Conservation (phyloP, 495 filamentous ascomycete genomes). For the Annulohypoxylon maeteangense region DNA sequence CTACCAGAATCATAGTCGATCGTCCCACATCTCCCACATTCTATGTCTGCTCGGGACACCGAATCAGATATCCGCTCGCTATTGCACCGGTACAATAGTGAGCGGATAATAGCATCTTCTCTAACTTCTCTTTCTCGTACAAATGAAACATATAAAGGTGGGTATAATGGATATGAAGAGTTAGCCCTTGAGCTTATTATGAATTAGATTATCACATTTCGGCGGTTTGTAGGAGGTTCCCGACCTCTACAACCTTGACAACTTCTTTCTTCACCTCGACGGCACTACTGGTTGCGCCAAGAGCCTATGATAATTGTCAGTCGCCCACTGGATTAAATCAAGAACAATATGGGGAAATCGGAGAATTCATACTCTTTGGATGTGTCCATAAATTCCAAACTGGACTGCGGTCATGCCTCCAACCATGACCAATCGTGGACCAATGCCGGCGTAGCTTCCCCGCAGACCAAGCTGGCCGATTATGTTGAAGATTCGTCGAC, state of each 20-base stretch:
- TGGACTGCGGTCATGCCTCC: slow-evolving; percentile 81
- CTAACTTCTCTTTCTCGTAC: neutral
- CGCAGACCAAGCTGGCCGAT: slow-evolving; percentile 78
- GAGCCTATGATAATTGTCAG: slow-evolving; percentile 36
- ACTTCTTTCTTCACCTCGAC: slow-evolving; percentile 29
- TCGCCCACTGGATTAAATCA: neutral
- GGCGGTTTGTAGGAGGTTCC: slow-evolving; percentile 20
- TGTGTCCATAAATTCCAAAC: slow-evolving; percentile 85
- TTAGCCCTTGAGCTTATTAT: neutral
- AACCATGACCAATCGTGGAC: slow-evolving; percentile 78
- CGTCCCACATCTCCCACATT: neutral
- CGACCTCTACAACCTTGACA: slow-evolving; percentile 18
- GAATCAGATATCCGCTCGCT: slow-evolving; percentile 10
- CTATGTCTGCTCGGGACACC: neutral
- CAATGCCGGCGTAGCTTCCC: slow-evolving; percentile 80
- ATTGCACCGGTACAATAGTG: slow-evolving; percentile 12
- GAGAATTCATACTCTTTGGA: slow-evolving; percentile 60
- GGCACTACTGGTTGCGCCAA: slow-evolving; percentile 41
- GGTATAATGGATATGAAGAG: slow-evolving; percentile 10
- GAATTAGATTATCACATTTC: slow-evolving; percentile 25
- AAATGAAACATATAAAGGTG: slow-evolving; percentile 3
- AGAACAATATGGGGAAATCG: neutral
- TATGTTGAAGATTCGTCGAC: slow-evolving; percentile 80
- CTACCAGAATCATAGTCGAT: slow-evolving; percentile 16
- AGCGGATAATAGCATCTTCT: slow-evolving; percentile 18